These are phyloP conservation scores for Barnettozyma vustinii DNA, from an alignment of 805 yeast genomes.

Conservation along the genomic window DNA sequence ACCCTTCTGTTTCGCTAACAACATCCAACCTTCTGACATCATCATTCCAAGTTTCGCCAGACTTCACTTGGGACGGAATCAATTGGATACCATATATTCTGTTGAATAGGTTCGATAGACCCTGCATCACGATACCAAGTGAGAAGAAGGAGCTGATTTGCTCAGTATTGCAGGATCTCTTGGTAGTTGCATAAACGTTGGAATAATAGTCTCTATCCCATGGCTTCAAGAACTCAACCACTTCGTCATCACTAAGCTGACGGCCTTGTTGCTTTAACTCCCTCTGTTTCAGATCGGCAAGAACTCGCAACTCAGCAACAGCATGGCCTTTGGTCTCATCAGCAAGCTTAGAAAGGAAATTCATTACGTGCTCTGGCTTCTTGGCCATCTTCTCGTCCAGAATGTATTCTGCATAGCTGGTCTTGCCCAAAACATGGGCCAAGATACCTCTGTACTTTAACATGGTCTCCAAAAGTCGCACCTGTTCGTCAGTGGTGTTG, in stretches of 20 bases:
- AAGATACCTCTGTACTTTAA: constrained; percentile 62
- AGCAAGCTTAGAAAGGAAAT: constrained; percentile 61
- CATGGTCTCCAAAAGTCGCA: constrained; percentile 51
- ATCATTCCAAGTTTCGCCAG: constrained; percentile 84
- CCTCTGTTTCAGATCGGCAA: constrained; percentile 36
- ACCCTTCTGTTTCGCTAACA: constrained; percentile 53
- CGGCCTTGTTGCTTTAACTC: constrained; percentile 21
- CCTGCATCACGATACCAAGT: constrained; percentile 80
- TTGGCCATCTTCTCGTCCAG: constrained; percentile 88
- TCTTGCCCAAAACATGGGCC: constrained; percentile 67
- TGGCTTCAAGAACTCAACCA: constrained; percentile 54
- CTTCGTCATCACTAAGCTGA: constrained; percentile 31
- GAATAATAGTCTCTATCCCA: constrained; percentile 85
- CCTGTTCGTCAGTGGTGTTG: constrained; percentile 57
- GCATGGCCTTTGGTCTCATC: constrained; percentile 49
- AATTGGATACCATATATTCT: constrained; percentile 73
- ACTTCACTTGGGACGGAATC: constrained; percentile 52
- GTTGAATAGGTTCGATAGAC: constrained; percentile 66
- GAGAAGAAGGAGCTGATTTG: constrained; percentile 72
- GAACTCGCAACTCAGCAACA: constrained; percentile 45
- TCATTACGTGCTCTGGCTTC: constrained; percentile 65
- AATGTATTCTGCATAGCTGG: constrained; percentile 73
- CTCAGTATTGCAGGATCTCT: constrained; percentile 32
- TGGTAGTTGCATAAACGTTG: constrained; percentile 27
- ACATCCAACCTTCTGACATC: constrained; percentile 83